Conservation (phyloP, 805 yeast genomes). For the Nakazawaea pomicola region DNA sequence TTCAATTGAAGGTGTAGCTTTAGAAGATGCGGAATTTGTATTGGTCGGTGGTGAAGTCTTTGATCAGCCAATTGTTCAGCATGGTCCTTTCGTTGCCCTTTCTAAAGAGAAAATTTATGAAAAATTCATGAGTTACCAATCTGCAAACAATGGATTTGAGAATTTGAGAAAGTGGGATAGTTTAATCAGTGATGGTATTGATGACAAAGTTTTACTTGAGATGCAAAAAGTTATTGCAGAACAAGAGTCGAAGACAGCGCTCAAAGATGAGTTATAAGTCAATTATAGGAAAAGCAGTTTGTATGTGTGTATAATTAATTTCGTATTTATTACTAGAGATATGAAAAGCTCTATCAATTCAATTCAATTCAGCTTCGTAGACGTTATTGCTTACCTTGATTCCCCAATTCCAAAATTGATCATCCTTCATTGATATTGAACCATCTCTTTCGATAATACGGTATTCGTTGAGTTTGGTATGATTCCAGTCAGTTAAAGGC, state of each 20-base stretch:
- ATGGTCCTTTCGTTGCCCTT: constrained; percentile 89
- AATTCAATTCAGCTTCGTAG: constrained; percentile 16
- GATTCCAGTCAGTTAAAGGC: constrained; percentile 25
- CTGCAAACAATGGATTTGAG: constrained; percentile 65
- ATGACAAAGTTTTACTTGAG: constrained; percentile 4
- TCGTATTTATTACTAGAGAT: neutral
- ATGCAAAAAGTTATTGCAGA: constrained; percentile 5
- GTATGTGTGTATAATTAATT: neutral
- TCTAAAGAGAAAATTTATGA: constrained; percentile 58
- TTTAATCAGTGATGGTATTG: constrained; percentile 30
- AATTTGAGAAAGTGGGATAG: constrained; percentile 57
- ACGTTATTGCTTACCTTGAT: constrained; percentile 27
- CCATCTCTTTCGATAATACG: constrained; percentile 29
- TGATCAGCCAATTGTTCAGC: constrained; percentile 74
- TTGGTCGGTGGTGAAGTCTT: constrained; percentile 72
- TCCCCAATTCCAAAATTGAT: constrained; percentile 33
- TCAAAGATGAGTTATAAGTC: constrained; percentile 4
- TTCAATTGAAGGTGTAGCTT: constrained; percentile 45
- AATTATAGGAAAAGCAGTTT: neutral
- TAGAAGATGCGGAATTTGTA: constrained; percentile 57
- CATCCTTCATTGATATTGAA: constrained; percentile 21
- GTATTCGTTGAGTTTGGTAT: constrained; percentile 19
- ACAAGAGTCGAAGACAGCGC: constrained; percentile 1
- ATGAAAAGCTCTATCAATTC: neutral
- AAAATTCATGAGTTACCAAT: constrained; percentile 71